Percentiles rank a stretch among this genome's conserved stretches.
Evolutionary conservation across 1,284 basidiomycete species (phyloP).

Genomic region (Ustilago esculenta): DNA sequence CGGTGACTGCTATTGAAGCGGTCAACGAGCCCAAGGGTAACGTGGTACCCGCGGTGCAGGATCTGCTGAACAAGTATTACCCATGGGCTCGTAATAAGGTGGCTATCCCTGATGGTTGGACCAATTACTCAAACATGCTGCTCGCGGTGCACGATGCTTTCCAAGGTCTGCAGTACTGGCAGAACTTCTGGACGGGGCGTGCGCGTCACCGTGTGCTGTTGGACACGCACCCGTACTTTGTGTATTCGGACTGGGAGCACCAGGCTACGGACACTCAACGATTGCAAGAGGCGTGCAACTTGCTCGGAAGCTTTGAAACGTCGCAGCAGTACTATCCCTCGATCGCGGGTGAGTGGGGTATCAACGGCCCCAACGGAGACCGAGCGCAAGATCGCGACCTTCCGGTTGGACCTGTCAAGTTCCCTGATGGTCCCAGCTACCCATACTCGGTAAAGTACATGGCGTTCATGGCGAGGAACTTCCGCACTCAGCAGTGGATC

Average conservation of each 20-base stretch:
- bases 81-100: conserved; percentile 56
- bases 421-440: conserved; percentile 50
- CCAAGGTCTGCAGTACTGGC: conserved; percentile 76
- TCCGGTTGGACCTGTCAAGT: conserved; percentile 52
- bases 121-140: conserved; percentile 48
- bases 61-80: conserved; percentile 47
- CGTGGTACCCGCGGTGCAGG: conserved; percentile 25
- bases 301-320: conserved; percentile 25
- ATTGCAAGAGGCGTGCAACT: conserved; percentile 47
- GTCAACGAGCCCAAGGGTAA: conserved; percentile 64
- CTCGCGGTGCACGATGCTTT: conserved; percentile 84
- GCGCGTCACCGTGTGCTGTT: conserved; percentile 51
- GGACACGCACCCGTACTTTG: conserved; percentile 61
- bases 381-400: conserved; percentile 42
- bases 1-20: conserved; percentile 58
- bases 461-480: conserved; percentile 81
- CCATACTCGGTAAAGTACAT: conserved; percentile 73
- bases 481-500: conserved; percentile 77
- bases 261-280: conserved; percentile 43
- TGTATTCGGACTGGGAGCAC: conserved; percentile 52
- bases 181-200: conserved; percentile 67
- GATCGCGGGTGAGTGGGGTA: conserved; percentile 49
- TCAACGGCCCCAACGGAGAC: conserved; percentile 58
- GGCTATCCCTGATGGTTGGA: conserved; percentile 43
- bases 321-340: conserved; percentile 55